Evolutionary conservation across 805 yeast species (phyloP), one percentile per base, ranked within the genome.

Genomic region (Candida sithepensis): DNA sequence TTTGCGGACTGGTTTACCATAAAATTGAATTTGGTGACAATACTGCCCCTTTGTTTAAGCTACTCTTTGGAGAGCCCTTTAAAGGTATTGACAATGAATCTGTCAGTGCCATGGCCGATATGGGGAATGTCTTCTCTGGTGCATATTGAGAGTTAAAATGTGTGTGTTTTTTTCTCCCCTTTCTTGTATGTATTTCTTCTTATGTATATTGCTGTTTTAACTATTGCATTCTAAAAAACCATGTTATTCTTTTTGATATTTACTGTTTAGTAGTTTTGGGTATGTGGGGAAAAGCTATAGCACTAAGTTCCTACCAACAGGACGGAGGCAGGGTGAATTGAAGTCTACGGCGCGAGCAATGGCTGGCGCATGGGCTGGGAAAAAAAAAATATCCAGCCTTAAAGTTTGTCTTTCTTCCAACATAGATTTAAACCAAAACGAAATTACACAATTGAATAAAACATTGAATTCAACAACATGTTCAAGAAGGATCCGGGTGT

Each of bases 401-500:
- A n/a, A n/a, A n/a, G n/a, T n/a, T n/a, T n/a, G n/a, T n/a, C n/a
- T n/a, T n/a, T n/a, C n/a, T n/a, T n/a, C n/a, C n/a, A n/a, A n/a
- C n/a, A n/a, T n/a, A n/a, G n/a, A n/a, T n/a, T n/a, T n/a, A n/a
- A n/a, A n/a, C n/a, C n/a, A n/a, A n/a, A n/a, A n/a, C n/a, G n/a
- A n/a, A n/a, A n/a, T n/a, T n/a, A n/a, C n/a, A n/a, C n/a, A n/a
- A n/a, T n/a, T n/a, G n/a, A n/a, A n/a, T n/a, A n/a, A n/a, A n/a
- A n/a, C n/a, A n/a, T n/a, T n/a, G n/a, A n/a, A 34, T 19, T 7
- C 19, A 9, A 24, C 38, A 42, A 14, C 21, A 80, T 80, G 85
- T 81, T 81, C 56, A 72, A 75, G 55, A 81, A 79, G 51, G 72
- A 73, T 40, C 76, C 81, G 14, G 71, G 71, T 59, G 71, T 84